These are phyloP conservation scores for Eucalyptus erythrocorys DNA, from an alignment of 345 rosid genomes.

Conservation along the genomic window DNA sequence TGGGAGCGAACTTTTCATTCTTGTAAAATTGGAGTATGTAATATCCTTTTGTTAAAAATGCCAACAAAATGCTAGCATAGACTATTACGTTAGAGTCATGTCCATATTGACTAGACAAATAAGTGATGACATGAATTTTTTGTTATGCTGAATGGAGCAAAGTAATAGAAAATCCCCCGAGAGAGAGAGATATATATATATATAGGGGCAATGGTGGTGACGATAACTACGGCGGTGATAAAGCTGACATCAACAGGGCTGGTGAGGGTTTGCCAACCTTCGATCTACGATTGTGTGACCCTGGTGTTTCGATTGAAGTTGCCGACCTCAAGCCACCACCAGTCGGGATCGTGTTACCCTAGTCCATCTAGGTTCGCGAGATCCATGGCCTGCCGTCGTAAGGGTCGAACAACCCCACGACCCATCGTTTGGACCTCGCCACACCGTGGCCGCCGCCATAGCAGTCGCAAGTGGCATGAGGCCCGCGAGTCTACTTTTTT, in stretches of 20 bases:
- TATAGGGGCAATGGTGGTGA: neutral
- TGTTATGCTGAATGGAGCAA: neutral
- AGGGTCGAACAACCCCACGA: neutral
- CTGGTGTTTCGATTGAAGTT: neutral
- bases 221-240: rapidly evolving
- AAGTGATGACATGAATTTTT: neutral
- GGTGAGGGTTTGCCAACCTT: neutral
- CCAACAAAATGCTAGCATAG: neutral
- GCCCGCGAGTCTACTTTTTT: neutral
- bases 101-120: neutral
- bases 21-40: neutral
- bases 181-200: neutral
- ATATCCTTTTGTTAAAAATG: neutral
- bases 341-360: neutral
- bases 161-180: neutral
- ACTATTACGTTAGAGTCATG: neutral
- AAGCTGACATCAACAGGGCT: neutral
- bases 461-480: neutral
- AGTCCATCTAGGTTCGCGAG: neutral
- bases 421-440: neutral
- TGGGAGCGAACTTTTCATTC: neutral
- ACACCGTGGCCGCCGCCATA: rapidly evolving
- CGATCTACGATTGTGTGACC: neutral
- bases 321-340: neutral
- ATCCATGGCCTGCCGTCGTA: neutral